These are phyloP conservation scores for Hymenoscyphus fraxineus DNA, from an alignment of 2,329 filamentous ascomycete species.

Conservation along the genomic window DNA sequence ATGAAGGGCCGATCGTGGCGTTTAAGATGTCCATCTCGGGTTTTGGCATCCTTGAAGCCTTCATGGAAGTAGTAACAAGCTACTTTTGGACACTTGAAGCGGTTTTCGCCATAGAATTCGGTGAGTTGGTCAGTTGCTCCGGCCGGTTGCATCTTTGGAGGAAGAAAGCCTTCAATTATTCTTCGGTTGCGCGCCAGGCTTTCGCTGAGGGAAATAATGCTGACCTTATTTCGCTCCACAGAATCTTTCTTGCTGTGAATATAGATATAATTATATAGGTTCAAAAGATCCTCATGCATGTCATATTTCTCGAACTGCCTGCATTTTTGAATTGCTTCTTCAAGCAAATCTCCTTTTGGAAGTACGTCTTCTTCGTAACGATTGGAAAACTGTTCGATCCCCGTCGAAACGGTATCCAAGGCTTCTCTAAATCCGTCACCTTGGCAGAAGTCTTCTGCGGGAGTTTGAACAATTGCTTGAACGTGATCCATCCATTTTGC, in stretches of 20 bases:
- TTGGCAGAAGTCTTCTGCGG: constrained; percentile 6
- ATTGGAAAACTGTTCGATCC: not conserved
- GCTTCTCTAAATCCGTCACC: not conserved
- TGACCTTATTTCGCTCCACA: not conserved
- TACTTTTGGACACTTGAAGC: constrained; percentile 39
- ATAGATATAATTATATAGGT: not conserved
- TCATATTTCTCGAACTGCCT: not conserved
- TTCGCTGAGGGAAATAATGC: not conserved
- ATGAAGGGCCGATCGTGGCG: constrained; percentile 38
- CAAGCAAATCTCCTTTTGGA: not conserved
- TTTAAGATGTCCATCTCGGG: constrained; percentile 36
- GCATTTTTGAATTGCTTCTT: not conserved
- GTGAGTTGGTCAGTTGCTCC: not conserved
- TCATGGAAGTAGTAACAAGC: constrained; percentile 42
- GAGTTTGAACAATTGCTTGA: constrained; percentile 11
- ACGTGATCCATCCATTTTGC: constrained; percentile 33
- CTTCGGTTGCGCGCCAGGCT: constrained; percentile 8
- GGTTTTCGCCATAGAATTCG: constrained; percentile 35
- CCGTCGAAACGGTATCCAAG: not conserved
- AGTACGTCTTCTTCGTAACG: not conserved
- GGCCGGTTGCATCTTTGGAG: not conserved
- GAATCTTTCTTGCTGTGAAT: not conserved
- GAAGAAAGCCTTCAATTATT: constrained; percentile 8
- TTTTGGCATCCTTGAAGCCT: constrained; percentile 35
- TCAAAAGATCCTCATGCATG: not conserved